A percentile compares a stretch with the other conserved stretches of the same genome.
phyloP scores from a whole-genome alignment of 2,329 filamentous ascomycete genomes.

The Fusarium lyarnte region DNA sequence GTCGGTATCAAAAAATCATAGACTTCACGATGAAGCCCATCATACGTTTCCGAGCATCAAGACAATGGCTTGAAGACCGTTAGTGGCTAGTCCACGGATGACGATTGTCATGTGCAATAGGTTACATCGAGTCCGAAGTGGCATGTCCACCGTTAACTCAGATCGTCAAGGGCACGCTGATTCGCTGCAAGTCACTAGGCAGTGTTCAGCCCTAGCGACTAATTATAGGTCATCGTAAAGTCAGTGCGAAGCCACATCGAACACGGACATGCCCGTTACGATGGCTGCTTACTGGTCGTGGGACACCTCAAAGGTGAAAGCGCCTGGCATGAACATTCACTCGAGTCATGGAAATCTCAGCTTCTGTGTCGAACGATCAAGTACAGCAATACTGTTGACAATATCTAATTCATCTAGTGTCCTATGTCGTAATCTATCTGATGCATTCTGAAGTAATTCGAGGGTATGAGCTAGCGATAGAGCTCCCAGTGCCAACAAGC shows the following conservation, averaged over 20 bases:
- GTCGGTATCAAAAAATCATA: neutral
- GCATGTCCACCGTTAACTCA: neutral
- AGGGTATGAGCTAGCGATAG: neutral
- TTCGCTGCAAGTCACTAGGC: neutral
- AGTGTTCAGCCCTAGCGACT: neutral
- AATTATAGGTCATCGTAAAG: slow-evolving; percentile 8
- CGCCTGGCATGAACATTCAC: neutral
- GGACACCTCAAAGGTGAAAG: neutral
- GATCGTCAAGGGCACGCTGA: neutral
- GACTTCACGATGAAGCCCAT: neutral
- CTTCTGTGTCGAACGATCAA: neutral
- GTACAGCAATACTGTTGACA: neutral
- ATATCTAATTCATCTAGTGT: neutral
- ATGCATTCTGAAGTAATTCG: neutral
- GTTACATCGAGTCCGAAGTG: slow-evolving; percentile 3
- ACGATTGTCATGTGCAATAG: neutral
- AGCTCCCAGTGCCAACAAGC: neutral
- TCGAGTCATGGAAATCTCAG: no score
- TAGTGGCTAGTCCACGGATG: neutral
- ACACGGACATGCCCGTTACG: neutral
- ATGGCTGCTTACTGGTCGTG: neutral
- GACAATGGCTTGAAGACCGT: neutral
- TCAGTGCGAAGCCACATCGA: neutral
- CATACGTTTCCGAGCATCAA: neutral
- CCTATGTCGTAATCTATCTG: slow-evolving; percentile 13